Evolutionary conservation across 1,139 yeast genomes (phyloP), one percentile per base, ranked within the genome.

Genomic region (Kodamaea derodonti): DNA sequence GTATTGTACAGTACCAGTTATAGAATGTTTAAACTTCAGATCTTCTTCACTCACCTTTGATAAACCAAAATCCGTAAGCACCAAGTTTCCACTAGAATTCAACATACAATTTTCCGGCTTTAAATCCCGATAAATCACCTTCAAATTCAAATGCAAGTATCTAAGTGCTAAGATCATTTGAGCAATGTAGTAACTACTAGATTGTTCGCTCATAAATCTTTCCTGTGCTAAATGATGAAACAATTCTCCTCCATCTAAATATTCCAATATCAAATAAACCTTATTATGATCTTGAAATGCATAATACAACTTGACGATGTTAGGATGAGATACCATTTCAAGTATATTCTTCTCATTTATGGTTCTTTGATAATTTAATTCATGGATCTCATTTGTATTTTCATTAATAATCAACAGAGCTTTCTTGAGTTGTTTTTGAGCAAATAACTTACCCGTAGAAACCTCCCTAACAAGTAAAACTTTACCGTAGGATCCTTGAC

Each of bases 101-200:
- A 90, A 66, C 60, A 90, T 68, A 58, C 97, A 90, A 54, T 90
- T 90, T 54, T 90, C 97, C 0, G 97, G 97, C 57, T 90, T 90
- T 48, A 90, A 65, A 55, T 90, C 98, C 22, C 97, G 73, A 56
- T 88, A 90, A 12, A 88, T 95, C 4, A 90, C 87, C 23, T 95
- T 95, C 41, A 84, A 69, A 18, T 69, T 68, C 24, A 37, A 34
- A 54, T 92, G 97, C 33, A 90, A 65, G 58, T 90, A 94, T 39
- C 81, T 68, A 37, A 90, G 60, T 0, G 96, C 97, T 36, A 87
- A 66, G 4, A 87, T 74, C 68, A 87, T 84, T 54, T 90, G 96
- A 0, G 95, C 95, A 8, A 86, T 76, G 52, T 90, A 90, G 52
- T 80, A 82, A 2, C 94, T 74, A 0, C 95, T 85, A 31, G 80